Base-by-base conservation (phyloP, 2,329 filamentous ascomycete species). In the Cladophialophora psammophila region DNA sequence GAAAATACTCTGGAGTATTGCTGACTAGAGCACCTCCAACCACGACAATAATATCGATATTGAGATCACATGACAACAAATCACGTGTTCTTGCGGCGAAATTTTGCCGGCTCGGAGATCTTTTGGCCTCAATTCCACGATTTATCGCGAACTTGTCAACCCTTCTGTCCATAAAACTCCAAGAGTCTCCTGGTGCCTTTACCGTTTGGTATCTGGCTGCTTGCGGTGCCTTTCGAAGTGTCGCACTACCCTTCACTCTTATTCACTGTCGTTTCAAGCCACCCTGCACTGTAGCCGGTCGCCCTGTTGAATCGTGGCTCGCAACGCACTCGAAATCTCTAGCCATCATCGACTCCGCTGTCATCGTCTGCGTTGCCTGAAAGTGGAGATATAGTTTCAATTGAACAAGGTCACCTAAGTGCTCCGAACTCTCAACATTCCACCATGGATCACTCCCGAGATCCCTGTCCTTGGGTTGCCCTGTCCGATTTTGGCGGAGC, bases 401-500 rank as follows among this genome's bases (percentile, higher is more conserved):
- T 26, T 50, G 20, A 26, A 31, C 5, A 9, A 50, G 12, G 12
- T 12, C 18, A 50, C 20, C 10, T 8, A 10, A 13, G 45, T 15
- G 57, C 26, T 26, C 15, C 10, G 18, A 60, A 8, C 42, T 26
- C 32, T 12, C 8, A 9, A 26, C 13, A 45, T n/a, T 32, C 12
- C 58, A 67, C 20, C 38, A 95, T 97, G 91, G 94, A 99, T 88
- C 95, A 98, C 86, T 91, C 92, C 71, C 88, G 95, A 83, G 95
- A 98, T 82, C 95, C 95, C 70, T 98, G 95, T 82, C 95, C 95
- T 64, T 98, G 91, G 90, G 94, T 98, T 77, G 91, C 95, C 72
- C 87, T 98, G 73, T 97, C 94, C 82, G 95, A 99, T 83, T 98
- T 98, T 79, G 95, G 95, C 71, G 95, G 95, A 82, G 95, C 94